These are phyloP conservation scores for Rosa hybrid DNA, from an alignment of 331 rosid species.

Conservation along the genomic window DNA sequence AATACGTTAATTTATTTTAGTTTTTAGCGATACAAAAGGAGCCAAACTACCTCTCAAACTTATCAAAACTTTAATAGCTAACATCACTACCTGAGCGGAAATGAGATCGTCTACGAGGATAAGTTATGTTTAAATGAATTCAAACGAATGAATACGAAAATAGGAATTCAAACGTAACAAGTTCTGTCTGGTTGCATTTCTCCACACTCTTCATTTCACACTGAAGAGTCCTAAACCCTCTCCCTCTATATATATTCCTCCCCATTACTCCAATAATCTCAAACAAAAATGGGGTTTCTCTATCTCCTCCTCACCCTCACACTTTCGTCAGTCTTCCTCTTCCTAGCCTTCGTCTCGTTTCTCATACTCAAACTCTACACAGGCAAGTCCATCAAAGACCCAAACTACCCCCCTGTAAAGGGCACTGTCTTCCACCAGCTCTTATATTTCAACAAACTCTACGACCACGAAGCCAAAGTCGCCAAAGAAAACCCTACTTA, in stretches of 20 bases:
- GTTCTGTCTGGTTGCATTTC: neutral
- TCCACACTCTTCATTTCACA: neutral
- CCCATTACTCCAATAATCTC: neutral
- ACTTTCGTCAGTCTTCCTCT: slow-evolving; percentile 21
- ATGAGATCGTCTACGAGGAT: neutral
- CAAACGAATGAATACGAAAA: neutral
- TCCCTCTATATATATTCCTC: neutral
- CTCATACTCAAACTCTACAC: slow-evolving; percentile 27
- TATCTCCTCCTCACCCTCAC: slow-evolving; percentile 21
- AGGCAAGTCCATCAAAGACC: slow-evolving; percentile 55
- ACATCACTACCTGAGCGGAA: neutral
- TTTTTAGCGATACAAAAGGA: too few relatives aligned
- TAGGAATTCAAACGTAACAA: neutral
- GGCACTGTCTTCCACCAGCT: slow-evolving; percentile 55
- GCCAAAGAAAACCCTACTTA: slow-evolving; percentile 35
- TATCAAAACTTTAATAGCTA: neutral
- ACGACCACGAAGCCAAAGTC: slow-evolving; percentile 41
- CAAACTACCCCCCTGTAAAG: slow-evolving; percentile 47
- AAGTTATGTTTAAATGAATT: neutral
- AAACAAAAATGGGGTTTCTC: slow-evolving; percentile 36
- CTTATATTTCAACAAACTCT: slow-evolving; percentile 53
- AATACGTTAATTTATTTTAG: too few relatives aligned
- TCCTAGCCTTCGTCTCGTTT: slow-evolving; percentile 25
- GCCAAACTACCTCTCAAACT: neutral
- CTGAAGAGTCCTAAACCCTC: neutral